Base-by-base conservation (phyloP, 139 green algal species). In the Ettlia oleoabundans region DNA sequence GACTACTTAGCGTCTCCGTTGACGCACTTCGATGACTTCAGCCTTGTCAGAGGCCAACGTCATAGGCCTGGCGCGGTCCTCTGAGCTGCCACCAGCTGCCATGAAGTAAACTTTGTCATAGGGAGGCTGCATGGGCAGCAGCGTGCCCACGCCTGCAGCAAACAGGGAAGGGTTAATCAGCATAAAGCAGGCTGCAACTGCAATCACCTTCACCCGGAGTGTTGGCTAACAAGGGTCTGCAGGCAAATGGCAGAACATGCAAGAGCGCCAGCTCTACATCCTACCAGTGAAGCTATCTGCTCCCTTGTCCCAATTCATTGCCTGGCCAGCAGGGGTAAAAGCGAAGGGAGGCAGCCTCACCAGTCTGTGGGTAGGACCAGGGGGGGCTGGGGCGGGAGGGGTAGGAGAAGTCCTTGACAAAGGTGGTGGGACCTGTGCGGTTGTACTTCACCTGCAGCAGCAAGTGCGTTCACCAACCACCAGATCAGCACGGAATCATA, bases 321-420 rank as follows among this genome's bases (percentile, higher is more conserved):
- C n/a, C n/a, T n/a, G n/a, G n/a, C n/a, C n/a, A 4, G 62, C 6
- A 30, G n/a, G 7, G 18, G 62, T 40, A 30, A 6, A 8, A 69
- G 38, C 6, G 18, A 30, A 24, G 55, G 47, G 47, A n/a, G 18
- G 18, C 55, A 9, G 55, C 55, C 70, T 19, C 70, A 78, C 71
- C 52, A 28, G 72, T 68, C 52, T 79, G 72, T 0, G 72, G 72
- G 37, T 79, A 79, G 72, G 52, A 68, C 72, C 72, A 79, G 51
- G 72, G 72, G 19, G 51, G 32, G 24, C 37, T 24, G 33, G 72
- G 72, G 22, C 72, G 51, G 32, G 22, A 22, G 0, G 24, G 47
- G 4, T 37, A 52, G 22, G 28, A 5, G 7, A 53, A 51, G 13
- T 18, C 72, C 2, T 51, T 66, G n/a, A 1, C 24, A 4, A 67